Evolutionary conservation across 768 basidiomycete genomes (phyloP), one percentile per base, ranked within the genome.

Genomic region (Sporobolomyces roseus): DNA sequence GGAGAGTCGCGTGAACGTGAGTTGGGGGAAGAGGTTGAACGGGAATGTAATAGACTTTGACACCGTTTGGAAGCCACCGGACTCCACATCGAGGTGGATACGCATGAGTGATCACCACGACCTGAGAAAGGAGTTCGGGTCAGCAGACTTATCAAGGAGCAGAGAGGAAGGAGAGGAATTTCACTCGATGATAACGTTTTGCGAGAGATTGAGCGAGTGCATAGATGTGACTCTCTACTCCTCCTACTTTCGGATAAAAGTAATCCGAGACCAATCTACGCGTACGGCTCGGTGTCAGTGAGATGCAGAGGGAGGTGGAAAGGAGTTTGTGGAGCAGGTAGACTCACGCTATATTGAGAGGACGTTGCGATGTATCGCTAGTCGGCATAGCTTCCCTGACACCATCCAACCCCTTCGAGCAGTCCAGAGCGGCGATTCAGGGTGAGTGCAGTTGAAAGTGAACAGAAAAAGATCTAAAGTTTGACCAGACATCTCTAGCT

Each of bases 201-300:
- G 93, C 85, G 48, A 98, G 85, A 54, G 88, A 87, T 25, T 88
- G 86, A 65, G 88, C 87, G 53, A 99, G 83, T 85, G 90, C 90
- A 79, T 91, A 97, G 43, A 97, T 93, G 78, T 96, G 92, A 67
- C 87, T 93, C 80, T 98, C 96, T 36, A 99, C 94, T 12, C 96
- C 96, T 4, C 96, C 96, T 4, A 93, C 88, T 65, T 85, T 83
- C 1, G 96, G 96, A 76, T 90, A 86, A 80, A 97, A 99, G 82
- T 98, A 99, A 80, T 99, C 96, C 27, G 60, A 68, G 30, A 68
- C 54, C 52, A 72, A 50, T 1, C 69, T 71, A n/a, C n/a, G n/a
- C n/a, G n/a, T n/a, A n/a, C n/a, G n/a, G n/a, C n/a, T n/a, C n/a
- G n/a, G n/a, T n/a, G n/a, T n/a, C n/a, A n/a, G n/a, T n/a, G n/a